Evolutionary conservation across 352 stramenopile species (phyloP).

Genomic region (Saprolegnia diclina): DNA sequence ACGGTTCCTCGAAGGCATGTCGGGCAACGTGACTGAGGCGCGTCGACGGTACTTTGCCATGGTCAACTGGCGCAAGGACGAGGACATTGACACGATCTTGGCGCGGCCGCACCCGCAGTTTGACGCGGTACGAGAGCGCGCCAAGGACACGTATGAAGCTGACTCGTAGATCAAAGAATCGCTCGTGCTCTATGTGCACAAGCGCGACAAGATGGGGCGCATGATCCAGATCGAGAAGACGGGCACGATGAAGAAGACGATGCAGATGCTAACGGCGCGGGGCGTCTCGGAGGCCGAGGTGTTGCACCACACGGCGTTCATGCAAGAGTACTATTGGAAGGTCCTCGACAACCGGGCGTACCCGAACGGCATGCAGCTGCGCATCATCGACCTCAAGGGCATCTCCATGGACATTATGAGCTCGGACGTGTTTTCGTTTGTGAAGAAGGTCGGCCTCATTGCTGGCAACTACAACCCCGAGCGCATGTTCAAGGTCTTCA

Average conservation of each 20-base stretch:
- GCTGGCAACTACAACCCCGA: slow-evolving; percentile 70
- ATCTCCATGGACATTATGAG: slow-evolving; percentile 69
- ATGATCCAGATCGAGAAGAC: slow-evolving; percentile 53
- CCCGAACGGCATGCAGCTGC: slow-evolving; percentile 56
- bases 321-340: slow-evolving; percentile 68
- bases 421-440: slow-evolving; percentile 63
- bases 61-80: slow-evolving; percentile 58
- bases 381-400: slow-evolving; percentile 69
- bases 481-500: slow-evolving; percentile 63
- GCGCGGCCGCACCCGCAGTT: slow-evolving; percentile 50
- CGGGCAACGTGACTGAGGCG: slow-evolving; percentile 60
- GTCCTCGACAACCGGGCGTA: slow-evolving; percentile 56
- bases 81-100: slow-evolving; percentile 66
- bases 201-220: slow-evolving; percentile 55
- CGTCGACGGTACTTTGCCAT: slow-evolving; percentile 56
- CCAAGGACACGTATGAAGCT: no score
- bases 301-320: slow-evolving; percentile 54
- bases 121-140: slow-evolving; percentile 29
- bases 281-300: slow-evolving; percentile 54
- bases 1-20: slow-evolving; percentile 60
- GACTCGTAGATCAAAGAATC: slow-evolving; percentile 50
- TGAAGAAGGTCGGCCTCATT: slow-evolving; percentile 53
- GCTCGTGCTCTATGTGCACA: slow-evolving; percentile 58
- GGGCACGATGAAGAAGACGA: slow-evolving; percentile 51
- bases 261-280: slow-evolving; percentile 47